These are phyloP conservation scores for Aspergillus avenaceus DNA, from an alignment of 495 filamentous ascomycete species.

Conservation along the genomic window DNA sequence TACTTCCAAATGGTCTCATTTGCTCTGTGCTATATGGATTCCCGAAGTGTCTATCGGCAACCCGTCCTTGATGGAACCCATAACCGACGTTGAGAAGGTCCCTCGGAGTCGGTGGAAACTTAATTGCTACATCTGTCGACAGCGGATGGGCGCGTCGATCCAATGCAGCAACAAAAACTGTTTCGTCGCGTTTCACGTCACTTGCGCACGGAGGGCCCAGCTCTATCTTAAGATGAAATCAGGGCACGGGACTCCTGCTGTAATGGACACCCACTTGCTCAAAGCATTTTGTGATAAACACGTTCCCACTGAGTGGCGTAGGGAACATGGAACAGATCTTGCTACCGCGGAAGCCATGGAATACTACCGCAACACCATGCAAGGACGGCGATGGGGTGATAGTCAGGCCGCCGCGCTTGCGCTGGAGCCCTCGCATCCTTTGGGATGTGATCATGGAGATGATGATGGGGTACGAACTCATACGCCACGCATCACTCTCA, in stretches of 20 bases:
- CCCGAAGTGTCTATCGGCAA: constrained; percentile 96
- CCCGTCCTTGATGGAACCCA: constrained; percentile 94
- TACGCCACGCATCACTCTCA: constrained; percentile 51
- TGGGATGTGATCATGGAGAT: constrained; percentile 36
- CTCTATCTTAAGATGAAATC: constrained; percentile 97
- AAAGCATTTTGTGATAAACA: constrained; percentile 98
- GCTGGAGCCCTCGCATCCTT: constrained; percentile 60
- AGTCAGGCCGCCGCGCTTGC: constrained; percentile 83
- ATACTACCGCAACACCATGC: constrained; percentile 85
- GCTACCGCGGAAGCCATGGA: constrained; percentile 65
- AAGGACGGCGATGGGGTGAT: constrained; percentile 81
- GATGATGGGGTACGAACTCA: constrained; percentile 30
- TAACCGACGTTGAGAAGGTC: constrained; percentile 96
- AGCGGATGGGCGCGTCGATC: constrained; percentile 96
- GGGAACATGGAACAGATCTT: constrained; percentile 73
- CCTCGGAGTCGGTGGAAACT: constrained; percentile 91
- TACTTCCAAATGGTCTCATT: constrained; percentile 90
- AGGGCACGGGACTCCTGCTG: constrained; percentile 69
- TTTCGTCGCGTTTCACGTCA: constrained; percentile 97
- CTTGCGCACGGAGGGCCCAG: constrained; percentile 82
- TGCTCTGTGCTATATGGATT: constrained; percentile 97
- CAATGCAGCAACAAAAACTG: constrained; percentile 98
- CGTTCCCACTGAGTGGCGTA: constrained; percentile 82
- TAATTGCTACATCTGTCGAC: constrained; percentile 93
- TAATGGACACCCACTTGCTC: constrained; percentile 80